Base-by-base conservation (phyloP, 495 filamentous ascomycete species). In the Penicillium canescens region DNA sequence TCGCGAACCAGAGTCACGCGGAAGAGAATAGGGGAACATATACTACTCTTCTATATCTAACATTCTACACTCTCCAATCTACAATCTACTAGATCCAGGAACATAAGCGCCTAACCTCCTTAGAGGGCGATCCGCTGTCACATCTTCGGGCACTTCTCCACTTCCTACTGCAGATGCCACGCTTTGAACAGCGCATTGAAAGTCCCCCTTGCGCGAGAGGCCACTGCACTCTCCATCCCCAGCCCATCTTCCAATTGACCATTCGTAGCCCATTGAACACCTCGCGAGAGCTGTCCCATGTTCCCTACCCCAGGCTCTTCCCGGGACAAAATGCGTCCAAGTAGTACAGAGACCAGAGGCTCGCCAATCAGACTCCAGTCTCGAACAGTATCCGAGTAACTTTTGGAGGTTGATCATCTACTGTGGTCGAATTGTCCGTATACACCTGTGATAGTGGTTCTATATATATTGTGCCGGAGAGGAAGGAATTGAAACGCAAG, bases 121-220 rank as follows among this genome's bases (percentile, higher is more conserved):
- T 46, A 58, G 57, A 62, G 63, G 64, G 59, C 60, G 62, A 70
- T 71, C 72, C 64, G 65, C 69, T 71, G 69, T 75, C 70, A 71
- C 70, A 69, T 66, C 70, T 54, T 68, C 60, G 53, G 46, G 54
- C 48, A 51, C 58, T 44, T 46, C 55, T 58, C 59, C 48, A 60
- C 65, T 63, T 55, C 52, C 52, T 57, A 52, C 66, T 68, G 68
- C 69, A 75, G 65, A 62, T 69, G 67, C 72, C 70, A 75, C 69
- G 72, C 68, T 69, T 59, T 66, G 69, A 65, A 67, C 72, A 69
- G 59, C 72, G 60, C 68, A 68, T 60, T 44, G 40, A 38, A 46
- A 38, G 28, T 56, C 31, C 44, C 60, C 54, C 59, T 60, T 67
- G 59, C 55, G 49, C 43, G 35, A 46, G 42, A 47, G 26, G 14